Conservation (phyloP, 768 basidiomycete genomes). For the Tricholoma bakamatsutake region DNA sequence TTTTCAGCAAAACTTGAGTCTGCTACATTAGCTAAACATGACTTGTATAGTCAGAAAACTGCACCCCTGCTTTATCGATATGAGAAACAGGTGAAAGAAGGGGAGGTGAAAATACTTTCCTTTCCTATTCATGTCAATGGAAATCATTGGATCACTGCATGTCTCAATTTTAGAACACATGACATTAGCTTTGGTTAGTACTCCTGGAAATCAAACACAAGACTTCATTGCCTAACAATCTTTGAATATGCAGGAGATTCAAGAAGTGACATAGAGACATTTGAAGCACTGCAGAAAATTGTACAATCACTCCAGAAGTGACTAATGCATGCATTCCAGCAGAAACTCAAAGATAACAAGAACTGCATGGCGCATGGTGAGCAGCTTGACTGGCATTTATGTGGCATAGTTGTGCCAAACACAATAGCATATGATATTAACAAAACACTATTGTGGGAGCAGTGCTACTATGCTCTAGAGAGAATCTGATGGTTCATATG, state of each 20-base stretch:
- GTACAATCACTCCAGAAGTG: too few relatives aligned
- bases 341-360: neutral
- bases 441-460: neutral
- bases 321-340: neutral
- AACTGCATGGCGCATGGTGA: neutral
- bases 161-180: conserved; percentile 9
- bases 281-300: too few relatives aligned
- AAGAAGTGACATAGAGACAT: too few relatives aligned
- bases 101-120: neutral
- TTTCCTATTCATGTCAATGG: conserved; percentile 14
- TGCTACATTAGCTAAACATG: too few relatives aligned
- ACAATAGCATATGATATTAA: neutral
- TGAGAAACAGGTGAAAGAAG: conserved; percentile 3
- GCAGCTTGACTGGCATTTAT: neutral
- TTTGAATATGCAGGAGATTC: too few relatives aligned
- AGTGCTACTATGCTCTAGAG: neutral
- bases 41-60: too few relatives aligned
- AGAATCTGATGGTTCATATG: neutral
- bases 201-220: too few relatives aligned
- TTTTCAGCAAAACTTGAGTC: neutral
- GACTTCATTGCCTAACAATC: too few relatives aligned
- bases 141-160: conserved; percentile 17
- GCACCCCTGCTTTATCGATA: neutral
- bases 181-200: conserved; percentile 9
- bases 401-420: neutral